These are phyloP conservation scores for Elymus sibiricus DNA, from an alignment of 176 grass and related monocot genomes.

Conservation along the genomic window DNA sequence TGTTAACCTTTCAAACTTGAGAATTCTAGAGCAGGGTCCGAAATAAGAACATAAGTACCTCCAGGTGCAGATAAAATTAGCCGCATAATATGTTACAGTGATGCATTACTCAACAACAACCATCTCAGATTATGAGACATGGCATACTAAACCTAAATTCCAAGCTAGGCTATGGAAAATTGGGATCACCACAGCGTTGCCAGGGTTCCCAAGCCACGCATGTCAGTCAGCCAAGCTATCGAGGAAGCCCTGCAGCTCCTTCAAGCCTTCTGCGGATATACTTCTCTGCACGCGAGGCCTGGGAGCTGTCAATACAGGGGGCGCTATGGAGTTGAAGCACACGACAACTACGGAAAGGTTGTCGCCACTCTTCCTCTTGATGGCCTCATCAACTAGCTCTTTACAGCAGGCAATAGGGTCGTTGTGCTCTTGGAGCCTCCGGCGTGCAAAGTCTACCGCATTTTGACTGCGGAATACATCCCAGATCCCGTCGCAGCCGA, in stretches of 20 bases:
- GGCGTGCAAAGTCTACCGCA: constrained; percentile 81
- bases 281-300: constrained; percentile 85
- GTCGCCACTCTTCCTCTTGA: constrained; percentile 80
- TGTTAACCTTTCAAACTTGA: constrained; percentile 1
- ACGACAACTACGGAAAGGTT: constrained; percentile 80
- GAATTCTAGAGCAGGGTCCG: not conserved
- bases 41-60: constrained; percentile 20
- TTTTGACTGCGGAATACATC: constrained; percentile 96
- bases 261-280: constrained; percentile 87
- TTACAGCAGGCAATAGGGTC: constrained; percentile 75
- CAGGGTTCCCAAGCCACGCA: not conserved
- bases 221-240: constrained; percentile 69
- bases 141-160: constrained; percentile 39
- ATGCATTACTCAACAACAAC: constrained; percentile 49
- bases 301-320: constrained; percentile 58
- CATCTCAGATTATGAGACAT: constrained; percentile 47
- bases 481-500: constrained; percentile 96
- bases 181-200: constrained; percentile 20
- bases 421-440: constrained; percentile 85
- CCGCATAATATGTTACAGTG: constrained; percentile 72
- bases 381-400: constrained; percentile 80
- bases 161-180: constrained; percentile 32
- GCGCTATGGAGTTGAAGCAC: constrained; percentile 68
- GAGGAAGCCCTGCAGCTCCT: constrained; percentile 83
- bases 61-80: constrained; percentile 52